Conservation (phyloP, 768 basidiomycete genomes). For the Boletus rubropictus region DNA sequence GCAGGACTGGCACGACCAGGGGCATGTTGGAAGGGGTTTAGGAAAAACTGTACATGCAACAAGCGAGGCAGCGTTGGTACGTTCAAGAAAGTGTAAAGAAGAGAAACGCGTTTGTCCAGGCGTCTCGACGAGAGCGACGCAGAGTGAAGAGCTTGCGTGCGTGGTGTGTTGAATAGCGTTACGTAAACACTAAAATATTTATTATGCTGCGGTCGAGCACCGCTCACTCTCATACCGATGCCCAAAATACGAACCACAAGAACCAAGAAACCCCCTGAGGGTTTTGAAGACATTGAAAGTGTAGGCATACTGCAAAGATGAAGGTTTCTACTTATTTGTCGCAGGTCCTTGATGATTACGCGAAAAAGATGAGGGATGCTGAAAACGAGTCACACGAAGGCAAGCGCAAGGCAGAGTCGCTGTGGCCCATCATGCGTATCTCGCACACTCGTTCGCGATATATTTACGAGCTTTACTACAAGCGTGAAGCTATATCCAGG, state of each 20-base stretch:
- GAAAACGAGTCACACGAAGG: constrained; percentile 99
- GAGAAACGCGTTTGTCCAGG: constrained; percentile 6
- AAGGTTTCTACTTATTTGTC: constrained; percentile 4
- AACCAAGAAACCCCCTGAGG: constrained; percentile 92
- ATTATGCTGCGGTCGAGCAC: too few species aligned
- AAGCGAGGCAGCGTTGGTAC: not conserved
- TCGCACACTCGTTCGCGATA: constrained; percentile 94
- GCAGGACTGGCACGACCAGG: constrained; percentile 60
- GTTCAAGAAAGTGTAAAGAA: not conserved
- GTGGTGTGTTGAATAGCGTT: constrained; percentile 14
- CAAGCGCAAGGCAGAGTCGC: constrained; percentile 86
- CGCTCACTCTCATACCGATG: too few species aligned
- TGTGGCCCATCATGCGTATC: constrained; percentile 99
- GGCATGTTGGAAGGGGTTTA: constrained; percentile 43
- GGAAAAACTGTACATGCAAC: constrained; percentile 9
- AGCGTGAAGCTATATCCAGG: constrained; percentile 89
- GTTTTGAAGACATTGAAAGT: constrained; percentile 87
- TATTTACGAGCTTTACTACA: constrained; percentile 98
- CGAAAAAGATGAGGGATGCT: constrained; percentile 98
- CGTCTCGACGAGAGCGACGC: constrained; percentile 18
- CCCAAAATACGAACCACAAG: constrained; percentile 90
- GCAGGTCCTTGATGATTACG: constrained; percentile 95
- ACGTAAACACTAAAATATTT: constrained; percentile 14
- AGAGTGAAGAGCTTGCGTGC: not conserved
- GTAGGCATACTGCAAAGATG: constrained; percentile 35